Evolutionary conservation across 768 basidiomycete species (phyloP).

Genomic region (Fistulinella prunicolor): DNA sequence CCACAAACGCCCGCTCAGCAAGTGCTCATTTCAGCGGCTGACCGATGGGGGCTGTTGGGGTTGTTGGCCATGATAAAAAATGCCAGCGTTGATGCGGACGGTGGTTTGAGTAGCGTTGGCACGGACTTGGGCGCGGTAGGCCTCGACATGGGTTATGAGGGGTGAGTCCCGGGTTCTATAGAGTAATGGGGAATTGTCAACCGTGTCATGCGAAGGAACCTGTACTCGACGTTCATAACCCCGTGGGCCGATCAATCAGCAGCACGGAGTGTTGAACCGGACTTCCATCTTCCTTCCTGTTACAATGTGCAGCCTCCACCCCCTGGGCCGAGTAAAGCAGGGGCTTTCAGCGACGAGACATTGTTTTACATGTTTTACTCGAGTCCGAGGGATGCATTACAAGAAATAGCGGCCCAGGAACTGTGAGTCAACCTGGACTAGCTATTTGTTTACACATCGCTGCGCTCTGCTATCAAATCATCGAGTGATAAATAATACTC

Average conservation of each 20-base stretch:
- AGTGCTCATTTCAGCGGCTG: conserved; percentile 86
- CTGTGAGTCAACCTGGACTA: conserved; percentile 57
- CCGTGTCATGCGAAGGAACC: conserved; percentile 45
- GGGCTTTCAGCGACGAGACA: conserved; percentile 91
- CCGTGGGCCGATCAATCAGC: conserved; percentile 94
- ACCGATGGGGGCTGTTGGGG: conserved; percentile 90
- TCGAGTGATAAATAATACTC: conserved; percentile 6
- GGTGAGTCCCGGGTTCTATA: conserved; percentile 52
- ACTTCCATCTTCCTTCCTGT: conserved; percentile 86
- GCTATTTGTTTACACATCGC: conserved; percentile 4
- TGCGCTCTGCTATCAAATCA: conserved; percentile 1
- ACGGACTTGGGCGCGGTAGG: conserved; percentile 92
- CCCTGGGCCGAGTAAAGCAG: conserved; percentile 75
- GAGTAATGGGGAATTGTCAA: conserved; percentile 17
- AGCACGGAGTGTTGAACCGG: conserved; percentile 84
- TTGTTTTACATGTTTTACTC: conserved; percentile 99
- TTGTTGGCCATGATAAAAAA: conserved; percentile 85
- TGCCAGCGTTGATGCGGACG: conserved; percentile 70
- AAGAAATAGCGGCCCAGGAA: conserved; percentile 94
- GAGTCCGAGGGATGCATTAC: conserved; percentile 84
- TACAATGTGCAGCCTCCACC: conserved; percentile 91
- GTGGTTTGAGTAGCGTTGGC: conserved; percentile 78
- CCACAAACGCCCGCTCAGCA: conserved; percentile 93
- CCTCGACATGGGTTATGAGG: conserved; percentile 79
- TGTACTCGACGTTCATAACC: conserved; percentile 92